Conservation (phyloP, 2,329 filamentous ascomycete species). For the Sporothrix globosa region DNA sequence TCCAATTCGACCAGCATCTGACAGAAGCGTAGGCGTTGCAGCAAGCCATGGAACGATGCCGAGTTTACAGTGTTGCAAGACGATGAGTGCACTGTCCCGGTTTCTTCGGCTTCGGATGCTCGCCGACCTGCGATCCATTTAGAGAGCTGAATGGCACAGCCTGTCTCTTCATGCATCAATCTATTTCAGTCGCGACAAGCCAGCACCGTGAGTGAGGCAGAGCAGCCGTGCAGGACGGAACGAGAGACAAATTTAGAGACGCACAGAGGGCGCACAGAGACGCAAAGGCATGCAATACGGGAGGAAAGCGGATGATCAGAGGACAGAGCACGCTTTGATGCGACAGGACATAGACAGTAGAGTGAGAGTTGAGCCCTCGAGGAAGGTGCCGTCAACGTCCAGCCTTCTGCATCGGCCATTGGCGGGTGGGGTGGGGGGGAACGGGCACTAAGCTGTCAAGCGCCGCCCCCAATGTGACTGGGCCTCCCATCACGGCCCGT, state of each 20-base stretch:
- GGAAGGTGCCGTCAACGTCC: conserved; percentile 9
- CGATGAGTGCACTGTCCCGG: not conserved
- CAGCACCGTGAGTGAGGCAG: not conserved
- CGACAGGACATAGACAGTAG: not conserved
- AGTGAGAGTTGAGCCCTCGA: not conserved
- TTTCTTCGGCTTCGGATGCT: not conserved
- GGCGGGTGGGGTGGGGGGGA: not conserved
- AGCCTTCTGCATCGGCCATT: conserved; percentile 4
- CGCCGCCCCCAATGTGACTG: conserved; percentile 27
- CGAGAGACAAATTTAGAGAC: not conserved
- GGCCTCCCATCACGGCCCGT: conserved; percentile 19
- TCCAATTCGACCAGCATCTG: conserved; percentile 14
- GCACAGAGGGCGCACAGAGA: conserved; percentile 5
- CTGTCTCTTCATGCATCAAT: not conserved
- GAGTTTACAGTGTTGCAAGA: not conserved
- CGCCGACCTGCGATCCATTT: conserved; percentile 19
- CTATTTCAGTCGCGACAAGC: conserved; percentile 9
- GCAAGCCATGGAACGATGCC: not conserved
- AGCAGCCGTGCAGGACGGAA: not conserved
- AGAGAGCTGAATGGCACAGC: not conserved
- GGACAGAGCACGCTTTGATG: not conserved
- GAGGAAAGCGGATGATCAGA: not conserved
- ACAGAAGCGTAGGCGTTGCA: not conserved
- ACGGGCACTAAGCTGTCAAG: conserved; percentile 23
- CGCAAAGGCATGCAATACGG: not conserved